Percentiles rank a stretch among this genome's conserved stretches.
Evolutionary conservation across 345 rosid species (phyloP).

Genomic region (Camelina neglecta): DNA sequence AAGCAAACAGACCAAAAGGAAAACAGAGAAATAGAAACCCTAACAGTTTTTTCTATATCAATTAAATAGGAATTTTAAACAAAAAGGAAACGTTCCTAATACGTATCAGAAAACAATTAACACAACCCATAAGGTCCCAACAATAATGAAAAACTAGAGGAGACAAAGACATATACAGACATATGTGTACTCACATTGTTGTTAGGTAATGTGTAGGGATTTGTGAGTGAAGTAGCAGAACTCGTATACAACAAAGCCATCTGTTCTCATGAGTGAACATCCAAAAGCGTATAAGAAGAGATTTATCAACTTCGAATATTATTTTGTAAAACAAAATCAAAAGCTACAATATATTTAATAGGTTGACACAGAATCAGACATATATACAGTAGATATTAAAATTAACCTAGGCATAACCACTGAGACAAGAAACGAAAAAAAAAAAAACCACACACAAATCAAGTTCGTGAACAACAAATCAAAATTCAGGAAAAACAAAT

Average conservation of each 20-base stretch:
- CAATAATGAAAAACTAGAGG: not conserved
- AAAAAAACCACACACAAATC: no score
- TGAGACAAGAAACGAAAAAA: not conserved
- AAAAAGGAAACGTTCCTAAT: not conserved
- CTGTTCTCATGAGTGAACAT: not conserved
- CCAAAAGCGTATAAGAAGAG: not conserved
- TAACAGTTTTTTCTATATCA: not conserved
- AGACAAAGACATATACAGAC: conserved; percentile 2
- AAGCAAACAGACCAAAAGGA: not conserved
- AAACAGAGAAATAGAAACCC: not conserved
- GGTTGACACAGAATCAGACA: not conserved
- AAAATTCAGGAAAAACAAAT: not conserved
- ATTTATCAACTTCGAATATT: conserved; percentile 11
- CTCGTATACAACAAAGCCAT: conserved; percentile 24
- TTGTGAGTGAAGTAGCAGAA: conserved; percentile 34
- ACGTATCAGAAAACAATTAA: not conserved
- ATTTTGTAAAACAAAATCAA: not conserved
- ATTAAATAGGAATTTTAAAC: not conserved
- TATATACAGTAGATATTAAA: no score
- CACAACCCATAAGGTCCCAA: not conserved
- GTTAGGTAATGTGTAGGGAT: conserved; percentile 19
- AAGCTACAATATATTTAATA: not conserved
- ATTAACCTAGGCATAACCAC: no score
- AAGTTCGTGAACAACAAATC: not conserved
- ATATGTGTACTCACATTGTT: not conserved